phyloP scores from a whole-genome alignment of 2,329 filamentous ascomycete genomes.

The Nemania bipapillata region DNA sequence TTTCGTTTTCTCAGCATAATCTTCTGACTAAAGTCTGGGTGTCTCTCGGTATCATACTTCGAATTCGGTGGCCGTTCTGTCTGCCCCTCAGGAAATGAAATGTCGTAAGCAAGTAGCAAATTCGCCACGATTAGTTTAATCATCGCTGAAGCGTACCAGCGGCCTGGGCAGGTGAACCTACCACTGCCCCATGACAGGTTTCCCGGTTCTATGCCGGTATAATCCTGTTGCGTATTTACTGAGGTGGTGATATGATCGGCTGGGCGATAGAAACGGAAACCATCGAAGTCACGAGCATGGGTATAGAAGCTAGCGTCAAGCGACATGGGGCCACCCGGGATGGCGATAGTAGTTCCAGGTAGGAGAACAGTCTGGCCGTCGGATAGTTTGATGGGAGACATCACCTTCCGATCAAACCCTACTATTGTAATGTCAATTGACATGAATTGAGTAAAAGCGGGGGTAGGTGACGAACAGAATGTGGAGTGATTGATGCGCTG shows the following conservation, averaged over 20 bases:
- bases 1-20: background rate
- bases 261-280: slow-evolving; percentile 13
- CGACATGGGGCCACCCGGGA: slow-evolving; percentile 15
- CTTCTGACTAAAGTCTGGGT: background rate
- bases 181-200: slow-evolving; percentile 28
- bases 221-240: slow-evolving; percentile 13
- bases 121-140: slow-evolving; percentile 32
- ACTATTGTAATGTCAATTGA: background rate
- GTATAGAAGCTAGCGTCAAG: slow-evolving; percentile 8
- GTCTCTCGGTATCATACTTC: background rate
- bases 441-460: background rate
- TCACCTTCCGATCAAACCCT: background rate
- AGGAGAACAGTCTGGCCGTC: background rate
- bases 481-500: slow-evolving; percentile 19
- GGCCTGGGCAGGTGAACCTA: slow-evolving; percentile 28
- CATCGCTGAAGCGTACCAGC: slow-evolving; percentile 23
- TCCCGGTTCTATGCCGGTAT: slow-evolving; percentile 23
- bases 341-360: background rate
- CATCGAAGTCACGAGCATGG: slow-evolving; percentile 16
- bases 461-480: slow-evolving; percentile 10
- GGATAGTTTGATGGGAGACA: background rate
- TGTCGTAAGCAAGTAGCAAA: background rate
- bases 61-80: slow-evolving; percentile 39
- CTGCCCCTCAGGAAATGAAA: background rate
- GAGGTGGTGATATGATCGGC: background rate